Evolutionary conservation across 192 early-diverging fungal genomes (phyloP).

Genomic region (Dissophora ornata): DNA sequence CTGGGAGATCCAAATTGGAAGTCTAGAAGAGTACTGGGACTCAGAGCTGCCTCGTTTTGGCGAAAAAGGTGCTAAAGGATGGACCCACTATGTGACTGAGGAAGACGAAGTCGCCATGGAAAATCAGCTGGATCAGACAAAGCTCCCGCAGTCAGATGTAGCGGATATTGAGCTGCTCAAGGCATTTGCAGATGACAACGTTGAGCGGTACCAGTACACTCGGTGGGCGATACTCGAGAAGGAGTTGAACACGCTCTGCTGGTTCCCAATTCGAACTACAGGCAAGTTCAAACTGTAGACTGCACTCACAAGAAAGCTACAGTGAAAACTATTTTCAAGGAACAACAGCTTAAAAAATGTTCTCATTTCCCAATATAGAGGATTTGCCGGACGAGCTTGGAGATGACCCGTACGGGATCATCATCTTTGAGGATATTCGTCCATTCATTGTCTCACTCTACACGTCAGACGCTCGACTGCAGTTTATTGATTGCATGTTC

Average conservation of each 20-base stretch:
- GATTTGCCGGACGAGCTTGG: conserved; percentile 45
- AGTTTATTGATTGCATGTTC: conserved; percentile 63
- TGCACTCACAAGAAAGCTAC: too few relatives aligned
- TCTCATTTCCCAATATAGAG: conserved; percentile 17
- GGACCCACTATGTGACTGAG: conserved; percentile 56
- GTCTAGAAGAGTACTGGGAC: conserved; percentile 65
- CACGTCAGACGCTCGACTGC: conserved; percentile 49
- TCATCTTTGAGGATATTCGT: conserved; percentile 65
- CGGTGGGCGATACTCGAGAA: conserved; percentile 54
- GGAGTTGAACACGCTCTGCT: conserved; percentile 14
- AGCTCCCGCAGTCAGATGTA: conserved; percentile 4
- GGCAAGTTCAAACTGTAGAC: conserved; percentile 33
- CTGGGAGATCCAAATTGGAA: conserved; percentile 51
- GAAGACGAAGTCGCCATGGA: conserved; percentile 42
- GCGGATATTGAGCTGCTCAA: conserved; percentile 22
- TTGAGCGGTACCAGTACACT: conserved; percentile 26
- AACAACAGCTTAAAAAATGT: too few relatives aligned
- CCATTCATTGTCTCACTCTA: conserved; percentile 57
- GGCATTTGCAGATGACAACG: conserved; percentile 33
- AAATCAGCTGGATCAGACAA: conserved; percentile 12
- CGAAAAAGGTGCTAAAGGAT: conserved; percentile 63
- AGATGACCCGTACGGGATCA: conserved; percentile 64
- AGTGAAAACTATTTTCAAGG: too few relatives aligned
- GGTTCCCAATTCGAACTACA: conserved; percentile 48
- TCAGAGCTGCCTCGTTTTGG: conserved; percentile 65